A percentile compares a stretch with the other conserved stretches of the same genome.
These are phyloP conservation scores for Crithidia sp. DNA, from an alignment of 208 protist genomes.

Conservation along the genomic window DNA sequence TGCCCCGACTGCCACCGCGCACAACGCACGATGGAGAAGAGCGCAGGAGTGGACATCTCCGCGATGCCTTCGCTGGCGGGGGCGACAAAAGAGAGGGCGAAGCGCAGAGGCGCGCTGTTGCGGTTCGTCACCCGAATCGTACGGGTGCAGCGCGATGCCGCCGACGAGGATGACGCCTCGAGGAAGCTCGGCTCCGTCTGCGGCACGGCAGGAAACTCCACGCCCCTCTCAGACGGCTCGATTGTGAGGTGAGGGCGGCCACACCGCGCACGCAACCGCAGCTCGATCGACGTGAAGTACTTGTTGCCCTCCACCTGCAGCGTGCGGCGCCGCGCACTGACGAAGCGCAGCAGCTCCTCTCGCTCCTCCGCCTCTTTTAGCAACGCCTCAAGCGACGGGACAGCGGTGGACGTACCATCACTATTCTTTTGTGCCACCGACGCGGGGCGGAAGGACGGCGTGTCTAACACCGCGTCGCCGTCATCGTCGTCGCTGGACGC, in stretches of 20 bases:
- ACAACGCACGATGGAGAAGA: conserved; percentile 31
- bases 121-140: conserved; percentile 79
- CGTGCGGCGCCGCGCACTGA: conserved; percentile 52
- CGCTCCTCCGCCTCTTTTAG: conserved; percentile 77
- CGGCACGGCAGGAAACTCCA: conserved; percentile 53
- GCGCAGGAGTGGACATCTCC: neutral
- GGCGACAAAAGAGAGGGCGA: conserved; percentile 48
- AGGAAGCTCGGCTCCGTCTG: conserved; percentile 21
- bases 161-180: neutral
- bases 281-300: conserved; percentile 83
- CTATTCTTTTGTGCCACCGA: conserved; percentile 1
- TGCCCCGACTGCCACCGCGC: conserved; percentile 24
- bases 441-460: neutral
- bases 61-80: neutral
- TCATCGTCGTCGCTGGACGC: conserved; percentile 22
- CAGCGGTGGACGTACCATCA: conserved; percentile 3
- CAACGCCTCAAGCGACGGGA: conserved; percentile 48
- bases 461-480: neutral
- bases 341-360: conserved; percentile 57
- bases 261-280: conserved; percentile 78
- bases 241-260: conserved; percentile 71
- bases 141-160: conserved; percentile 38
- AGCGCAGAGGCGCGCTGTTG: conserved; percentile 76
- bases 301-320: conserved; percentile 48
- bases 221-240: conserved; percentile 61